Evolutionary conservation across 257 asterid species (phyloP).

Genomic region (Solanum pinnatisectum): DNA sequence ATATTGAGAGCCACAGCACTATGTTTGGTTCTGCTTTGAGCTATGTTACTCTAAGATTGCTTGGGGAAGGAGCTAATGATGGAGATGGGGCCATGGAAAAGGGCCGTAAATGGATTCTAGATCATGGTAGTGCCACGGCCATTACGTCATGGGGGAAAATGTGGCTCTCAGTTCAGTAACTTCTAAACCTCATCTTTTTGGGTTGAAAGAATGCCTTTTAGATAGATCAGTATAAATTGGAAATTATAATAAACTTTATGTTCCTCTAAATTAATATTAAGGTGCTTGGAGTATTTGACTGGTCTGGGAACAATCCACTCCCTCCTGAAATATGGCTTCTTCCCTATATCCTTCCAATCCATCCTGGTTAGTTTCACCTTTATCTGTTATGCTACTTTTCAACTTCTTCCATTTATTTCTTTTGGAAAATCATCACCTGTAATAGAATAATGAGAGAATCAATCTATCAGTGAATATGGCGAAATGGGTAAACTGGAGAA

Average conservation of each 20-base stretch:
- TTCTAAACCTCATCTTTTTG: conserved; percentile 5
- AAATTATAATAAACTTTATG: background rate
- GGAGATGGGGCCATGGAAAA: conserved; percentile 96
- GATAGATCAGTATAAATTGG: background rate
- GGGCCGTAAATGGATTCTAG: conserved; percentile 86
- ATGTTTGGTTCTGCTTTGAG: conserved; percentile 94
- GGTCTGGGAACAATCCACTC: conserved; percentile 98
- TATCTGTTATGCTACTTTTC: background rate
- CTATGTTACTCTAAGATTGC: conserved; percentile 88
- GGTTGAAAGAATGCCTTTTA: background rate
- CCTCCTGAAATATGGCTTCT: conserved; percentile 99
- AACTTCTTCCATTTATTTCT: background rate
- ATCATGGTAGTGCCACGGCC: conserved; percentile 90
- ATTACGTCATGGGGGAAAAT: conserved; percentile 98
- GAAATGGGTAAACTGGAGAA: background rate
- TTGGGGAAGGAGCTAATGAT: conserved; percentile 88
- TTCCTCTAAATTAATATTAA: conserved; percentile 12
- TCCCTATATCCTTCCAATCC: conserved; percentile 77
- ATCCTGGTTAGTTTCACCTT: conserved; percentile 62
- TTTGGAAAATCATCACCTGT: background rate
- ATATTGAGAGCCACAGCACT: conserved; percentile 97
- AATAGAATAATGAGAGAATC: background rate
- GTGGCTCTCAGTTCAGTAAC: conserved; percentile 89
- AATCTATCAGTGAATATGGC: background rate
- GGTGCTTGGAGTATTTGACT: conserved; percentile 96